Evolutionary conservation across 306 rosid species (phyloP).

Genomic region (Citrullus amarus): DNA sequence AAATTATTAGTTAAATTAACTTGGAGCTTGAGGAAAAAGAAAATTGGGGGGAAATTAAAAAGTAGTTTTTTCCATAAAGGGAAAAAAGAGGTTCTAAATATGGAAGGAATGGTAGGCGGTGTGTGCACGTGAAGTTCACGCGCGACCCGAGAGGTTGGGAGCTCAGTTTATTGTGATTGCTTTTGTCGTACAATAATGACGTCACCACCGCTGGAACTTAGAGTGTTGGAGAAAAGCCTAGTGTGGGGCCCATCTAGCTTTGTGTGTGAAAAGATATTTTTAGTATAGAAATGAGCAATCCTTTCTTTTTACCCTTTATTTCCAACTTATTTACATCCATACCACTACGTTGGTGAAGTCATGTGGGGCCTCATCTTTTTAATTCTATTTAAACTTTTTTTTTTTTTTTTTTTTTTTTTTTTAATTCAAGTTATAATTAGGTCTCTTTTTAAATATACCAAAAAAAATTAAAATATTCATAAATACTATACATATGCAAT

Average conservation of each 20-base stretch:
- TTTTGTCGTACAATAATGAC: conserved; percentile 18
- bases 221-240: conserved; percentile 1
- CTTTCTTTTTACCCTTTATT: not conserved
- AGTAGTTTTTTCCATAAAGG: not conserved
- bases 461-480: too few relatives aligned
- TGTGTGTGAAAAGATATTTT: not conserved
- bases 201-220: conserved; percentile 7
- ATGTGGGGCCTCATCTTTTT: too few relatives aligned
- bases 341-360: not conserved
- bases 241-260: not conserved
- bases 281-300: not conserved
- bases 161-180: not conserved
- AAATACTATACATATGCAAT: too few relatives aligned
- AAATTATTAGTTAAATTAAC: not conserved
- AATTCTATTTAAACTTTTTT: too few relatives aligned
- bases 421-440: too few relatives aligned
- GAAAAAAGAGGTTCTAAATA: not conserved
- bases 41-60: not conserved
- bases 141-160: conserved; percentile 37
- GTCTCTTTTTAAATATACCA: too few relatives aligned
- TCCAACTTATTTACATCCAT: not conserved
- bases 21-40: not conserved
- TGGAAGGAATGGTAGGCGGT: conserved; percentile 13
- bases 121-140: conserved; percentile 51
- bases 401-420: too few relatives aligned